Evolutionary conservation across 257 asterid genomes (phyloP), one percentile per base, ranked within the genome.

Genomic region (Rhazya stricta): DNA sequence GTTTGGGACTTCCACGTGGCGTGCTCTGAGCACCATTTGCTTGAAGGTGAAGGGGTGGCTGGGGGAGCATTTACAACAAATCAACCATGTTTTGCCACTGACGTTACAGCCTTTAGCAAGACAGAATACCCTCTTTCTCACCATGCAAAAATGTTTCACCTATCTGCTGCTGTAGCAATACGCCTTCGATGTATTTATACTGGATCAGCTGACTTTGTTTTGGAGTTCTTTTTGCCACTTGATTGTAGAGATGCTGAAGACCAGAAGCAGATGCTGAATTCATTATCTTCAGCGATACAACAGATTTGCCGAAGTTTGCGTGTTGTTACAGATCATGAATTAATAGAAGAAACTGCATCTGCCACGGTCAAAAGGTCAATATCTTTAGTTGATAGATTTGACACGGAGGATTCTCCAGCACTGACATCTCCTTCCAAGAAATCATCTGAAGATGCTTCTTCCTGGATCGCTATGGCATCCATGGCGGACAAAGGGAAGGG

Each of bases 61-160:
- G 97, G 97, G 34, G 85, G 85, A 83, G 92, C 97, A 37, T 91
- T 91, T 81, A 79, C 77, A 34, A 89, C 94, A 39, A 89, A 91
- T 53, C 92, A 88, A 68, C 92, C 96, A 21, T 89, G 97, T 74
- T 91, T 89, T 53, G 79, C 96, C 0, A 83, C 84, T 58, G 92
- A 91, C 75, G 75, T 91, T 46, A 91, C 93, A 0, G 83, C 85
- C 68, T 88, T 83, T 45, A 84, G 91, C 87, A 89, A 84, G 82
- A 86, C 91, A 41, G 97, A 91, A 32, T 91, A 91, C 69, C 96
- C 97, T 62, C 86, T 91, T 13, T 83, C 97, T 23, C 97, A 91
- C 77, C 89, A 91, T 19, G 92, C 97, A 4, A 81, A 88, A 25
- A 76, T 91, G 63, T 82, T 87, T 51, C 68, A 80, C 72, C 57